Percentiles rank a stretch among this genome's conserved stretches.
phyloP scores from a whole-genome alignment of 805 yeast genomes.

The Candida sphagnicola region DNA sequence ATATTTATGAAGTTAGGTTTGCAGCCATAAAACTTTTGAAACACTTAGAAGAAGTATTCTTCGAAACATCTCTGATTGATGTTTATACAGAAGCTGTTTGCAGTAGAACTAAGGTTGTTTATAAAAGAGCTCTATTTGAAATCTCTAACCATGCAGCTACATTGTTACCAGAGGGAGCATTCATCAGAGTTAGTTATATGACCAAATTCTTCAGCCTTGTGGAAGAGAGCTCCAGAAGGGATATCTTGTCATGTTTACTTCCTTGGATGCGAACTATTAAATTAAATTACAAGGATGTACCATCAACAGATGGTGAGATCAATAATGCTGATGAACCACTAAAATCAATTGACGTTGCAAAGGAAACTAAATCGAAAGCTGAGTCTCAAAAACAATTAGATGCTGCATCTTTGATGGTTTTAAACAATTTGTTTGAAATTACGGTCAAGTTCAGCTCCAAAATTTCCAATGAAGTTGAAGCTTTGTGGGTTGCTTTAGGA shows the following conservation, averaged over 20 bases:
- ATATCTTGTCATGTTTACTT: slow-evolving; percentile 70
- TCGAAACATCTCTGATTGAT: slow-evolving; percentile 48
- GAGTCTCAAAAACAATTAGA: slow-evolving; percentile 14
- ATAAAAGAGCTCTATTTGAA: slow-evolving; percentile 80
- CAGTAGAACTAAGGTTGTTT: slow-evolving; percentile 75
- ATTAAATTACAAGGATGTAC: slow-evolving; percentile 32
- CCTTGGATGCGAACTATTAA: slow-evolving; percentile 94
- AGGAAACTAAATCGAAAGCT: not conserved
- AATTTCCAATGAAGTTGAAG: slow-evolving; percentile 85
- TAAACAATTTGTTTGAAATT: slow-evolving; percentile 78
- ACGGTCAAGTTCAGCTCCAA: slow-evolving; percentile 72
- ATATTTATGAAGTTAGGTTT: slow-evolving; percentile 59
- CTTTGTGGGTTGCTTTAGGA: slow-evolving; percentile 93
- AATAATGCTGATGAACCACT: slow-evolving; percentile 5
- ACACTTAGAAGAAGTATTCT: slow-evolving; percentile 49
- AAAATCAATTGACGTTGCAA: not conserved
- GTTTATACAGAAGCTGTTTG: slow-evolving; percentile 67
- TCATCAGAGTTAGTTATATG: slow-evolving; percentile 64
- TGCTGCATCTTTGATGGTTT: slow-evolving; percentile 54
- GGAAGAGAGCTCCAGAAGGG: slow-evolving; percentile 63
- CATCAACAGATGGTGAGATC: not conserved
- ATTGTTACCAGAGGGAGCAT: slow-evolving; percentile 53
- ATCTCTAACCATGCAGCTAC: slow-evolving; percentile 70
- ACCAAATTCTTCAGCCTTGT: slow-evolving; percentile 60
- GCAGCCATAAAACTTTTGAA: slow-evolving; percentile 71